phyloP scores from a whole-genome alignment of 2,329 filamentous ascomycete genomes.

The Exophiala mesophila region DNA sequence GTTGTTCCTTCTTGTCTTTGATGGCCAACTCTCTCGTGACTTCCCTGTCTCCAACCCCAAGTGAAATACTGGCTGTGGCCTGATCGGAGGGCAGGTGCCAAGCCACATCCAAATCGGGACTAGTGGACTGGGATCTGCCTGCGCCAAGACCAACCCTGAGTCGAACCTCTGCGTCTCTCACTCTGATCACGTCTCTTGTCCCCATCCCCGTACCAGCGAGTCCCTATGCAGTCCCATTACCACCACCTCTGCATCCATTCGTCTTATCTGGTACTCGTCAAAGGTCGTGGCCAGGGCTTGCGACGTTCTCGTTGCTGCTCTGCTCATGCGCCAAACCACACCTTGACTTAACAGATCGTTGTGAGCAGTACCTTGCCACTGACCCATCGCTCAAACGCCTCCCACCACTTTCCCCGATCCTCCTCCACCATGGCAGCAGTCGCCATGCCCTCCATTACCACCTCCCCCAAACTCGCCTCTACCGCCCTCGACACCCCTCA shows the following conservation, averaged over 20 bases:
- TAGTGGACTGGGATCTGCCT: background rate
- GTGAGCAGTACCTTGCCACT: background rate
- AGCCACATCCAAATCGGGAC: conserved; percentile 5
- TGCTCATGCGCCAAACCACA: conserved; percentile 15
- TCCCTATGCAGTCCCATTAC: too few relatives aligned
- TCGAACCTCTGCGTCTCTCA: background rate
- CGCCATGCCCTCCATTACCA: conserved; percentile 26
- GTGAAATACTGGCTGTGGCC: too few relatives aligned
- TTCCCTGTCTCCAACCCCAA: background rate
- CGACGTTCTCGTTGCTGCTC: conserved; percentile 18
- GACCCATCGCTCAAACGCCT: background rate
- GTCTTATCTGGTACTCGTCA: too few relatives aligned
- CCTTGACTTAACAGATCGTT: too few relatives aligned
- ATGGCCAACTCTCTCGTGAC: too few relatives aligned
- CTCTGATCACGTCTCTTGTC: background rate
- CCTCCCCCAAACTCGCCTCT: conserved; percentile 18
- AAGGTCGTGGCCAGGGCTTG: conserved; percentile 16
- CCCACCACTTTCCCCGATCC: conserved; percentile 5
- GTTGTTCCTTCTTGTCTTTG: too few relatives aligned
- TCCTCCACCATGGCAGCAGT: conserved; percentile 22
- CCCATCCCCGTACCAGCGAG: too few relatives aligned
- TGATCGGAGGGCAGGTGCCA: conserved; percentile 3
- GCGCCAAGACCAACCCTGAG: background rate
- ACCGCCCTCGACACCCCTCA: conserved; percentile 14
- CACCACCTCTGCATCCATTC: too few relatives aligned